These are phyloP conservation scores for Tolypocladium album DNA, from an alignment of 2,329 filamentous ascomycete genomes.

Conservation along the genomic window DNA sequence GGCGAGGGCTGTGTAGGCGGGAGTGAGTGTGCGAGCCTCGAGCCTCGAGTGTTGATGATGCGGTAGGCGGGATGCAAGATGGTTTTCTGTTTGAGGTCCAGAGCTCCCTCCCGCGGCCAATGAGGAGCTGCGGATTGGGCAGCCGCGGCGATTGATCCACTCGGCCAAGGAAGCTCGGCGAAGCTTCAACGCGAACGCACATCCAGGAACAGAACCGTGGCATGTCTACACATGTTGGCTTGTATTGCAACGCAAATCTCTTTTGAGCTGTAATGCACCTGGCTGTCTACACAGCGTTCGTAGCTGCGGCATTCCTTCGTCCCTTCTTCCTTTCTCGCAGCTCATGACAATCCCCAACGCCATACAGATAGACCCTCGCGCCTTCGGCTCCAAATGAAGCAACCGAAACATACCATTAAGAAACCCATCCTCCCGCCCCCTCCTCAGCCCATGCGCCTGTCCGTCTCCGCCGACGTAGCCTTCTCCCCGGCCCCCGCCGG, in stretches of 20 bases:
- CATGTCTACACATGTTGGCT: neutral
- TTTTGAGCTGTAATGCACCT: neutral
- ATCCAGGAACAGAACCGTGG: too few species aligned
- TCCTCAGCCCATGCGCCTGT: constrained; percentile 34
- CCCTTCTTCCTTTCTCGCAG: neutral
- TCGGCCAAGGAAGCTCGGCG: neutral
- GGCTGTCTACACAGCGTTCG: too few species aligned
- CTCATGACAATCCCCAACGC: neutral
- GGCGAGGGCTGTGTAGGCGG: neutral
- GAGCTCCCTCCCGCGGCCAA: neutral
- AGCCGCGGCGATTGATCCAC: neutral
- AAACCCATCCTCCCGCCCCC: neutral
- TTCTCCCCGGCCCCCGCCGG: constrained; percentile 54
- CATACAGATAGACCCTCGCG: neutral
- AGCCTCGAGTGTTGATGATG: neutral
- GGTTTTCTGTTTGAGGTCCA: neutral
- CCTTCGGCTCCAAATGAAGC: neutral
- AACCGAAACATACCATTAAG: neutral
- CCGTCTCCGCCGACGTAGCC: constrained; percentile 40
- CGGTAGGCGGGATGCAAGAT: neutral
- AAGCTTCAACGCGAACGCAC: neutral
- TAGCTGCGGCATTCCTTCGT: neutral
- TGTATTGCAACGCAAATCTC: neutral
- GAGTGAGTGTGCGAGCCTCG: too few species aligned
- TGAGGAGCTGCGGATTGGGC: neutral